Percentiles rank a stretch among this genome's conserved stretches.
These are phyloP conservation scores for Leishmania guyanensis DNA, from an alignment of 208 protist genomes.

Conservation along the genomic window DNA sequence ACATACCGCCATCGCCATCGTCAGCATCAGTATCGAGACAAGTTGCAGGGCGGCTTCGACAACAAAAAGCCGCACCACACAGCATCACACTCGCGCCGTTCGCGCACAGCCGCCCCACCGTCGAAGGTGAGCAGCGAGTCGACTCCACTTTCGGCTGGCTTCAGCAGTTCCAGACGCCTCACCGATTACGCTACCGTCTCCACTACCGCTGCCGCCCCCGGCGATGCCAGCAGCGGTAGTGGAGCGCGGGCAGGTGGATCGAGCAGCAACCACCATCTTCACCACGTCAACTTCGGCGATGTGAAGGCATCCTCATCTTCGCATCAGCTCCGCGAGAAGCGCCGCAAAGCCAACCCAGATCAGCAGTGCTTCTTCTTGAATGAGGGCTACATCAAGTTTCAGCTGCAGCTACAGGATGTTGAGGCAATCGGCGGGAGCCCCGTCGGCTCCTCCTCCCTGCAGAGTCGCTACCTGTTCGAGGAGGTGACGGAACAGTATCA, in stretches of 20 bases:
- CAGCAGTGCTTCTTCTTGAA: conserved; percentile 39
- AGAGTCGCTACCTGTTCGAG: conserved; percentile 55
- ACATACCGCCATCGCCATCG: conserved; percentile 5
- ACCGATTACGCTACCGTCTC: not conserved
- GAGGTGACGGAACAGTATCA: conserved; percentile 82
- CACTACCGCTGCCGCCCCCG: not conserved
- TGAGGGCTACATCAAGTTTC: conserved; percentile 56
- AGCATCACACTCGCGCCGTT: not conserved
- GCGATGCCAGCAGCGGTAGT: not conserved
- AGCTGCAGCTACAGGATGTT: conserved; percentile 46
- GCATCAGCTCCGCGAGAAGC: not conserved
- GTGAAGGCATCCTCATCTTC: not conserved
- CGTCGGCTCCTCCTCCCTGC: conserved; percentile 32
- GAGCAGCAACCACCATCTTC: not conserved
- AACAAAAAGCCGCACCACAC: not conserved
- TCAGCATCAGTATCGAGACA: not conserved
- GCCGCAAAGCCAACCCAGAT: conserved; percentile 8
- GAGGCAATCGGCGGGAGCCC: conserved; percentile 28
- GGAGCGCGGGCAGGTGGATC: not conserved
- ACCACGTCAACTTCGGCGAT: not conserved
- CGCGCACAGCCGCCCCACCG: not conserved
- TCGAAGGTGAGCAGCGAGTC: not conserved
- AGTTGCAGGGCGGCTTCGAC: not conserved
- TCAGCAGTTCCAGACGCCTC: conserved; percentile 1
- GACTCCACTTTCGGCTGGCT: not conserved